Conservation (phyloP, 768 basidiomycete species). For the Sarcodon aspratus region DNA sequence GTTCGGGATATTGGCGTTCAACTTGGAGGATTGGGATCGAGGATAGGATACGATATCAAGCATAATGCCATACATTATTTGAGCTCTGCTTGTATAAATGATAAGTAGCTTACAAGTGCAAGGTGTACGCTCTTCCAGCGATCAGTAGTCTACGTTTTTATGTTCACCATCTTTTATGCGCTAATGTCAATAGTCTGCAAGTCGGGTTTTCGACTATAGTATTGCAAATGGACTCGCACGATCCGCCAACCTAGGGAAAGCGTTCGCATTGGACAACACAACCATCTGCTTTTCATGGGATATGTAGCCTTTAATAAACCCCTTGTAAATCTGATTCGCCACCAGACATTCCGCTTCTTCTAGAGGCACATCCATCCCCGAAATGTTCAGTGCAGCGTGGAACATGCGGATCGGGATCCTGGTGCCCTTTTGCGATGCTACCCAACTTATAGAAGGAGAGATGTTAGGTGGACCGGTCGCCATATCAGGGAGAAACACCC, state of each 20-base stretch:
- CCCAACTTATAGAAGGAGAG: constrained; percentile 49
- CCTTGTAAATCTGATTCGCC: constrained; percentile 92
- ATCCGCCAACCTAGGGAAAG: constrained; percentile 71
- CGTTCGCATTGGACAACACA: constrained; percentile 68
- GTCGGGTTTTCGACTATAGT: constrained; percentile 7
- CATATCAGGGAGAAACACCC: constrained; percentile 16
- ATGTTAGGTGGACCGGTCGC: background rate
- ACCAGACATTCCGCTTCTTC: constrained; percentile 92
- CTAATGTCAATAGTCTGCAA: background rate
- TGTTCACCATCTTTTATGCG: background rate
- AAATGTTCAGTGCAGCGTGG: constrained; percentile 60
- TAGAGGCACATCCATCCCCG: constrained; percentile 54
- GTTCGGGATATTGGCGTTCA: constrained; percentile 66
- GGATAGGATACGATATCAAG: no score
- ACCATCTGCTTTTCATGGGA: constrained; percentile 94
- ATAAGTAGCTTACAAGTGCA: no score
- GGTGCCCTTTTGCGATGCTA: constrained; percentile 57
- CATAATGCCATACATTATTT: no score
- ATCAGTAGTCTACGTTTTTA: background rate
- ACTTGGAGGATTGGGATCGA: constrained; percentile 69
- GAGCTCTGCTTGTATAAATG: no score
- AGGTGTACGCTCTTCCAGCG: no score
- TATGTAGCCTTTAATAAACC: constrained; percentile 90
- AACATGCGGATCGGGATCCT: constrained; percentile 78
- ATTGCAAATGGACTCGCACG: constrained; percentile 38